Evolutionary conservation across 768 basidiomycete genomes (phyloP).

Genomic region (Pisolithus tinctorius): DNA sequence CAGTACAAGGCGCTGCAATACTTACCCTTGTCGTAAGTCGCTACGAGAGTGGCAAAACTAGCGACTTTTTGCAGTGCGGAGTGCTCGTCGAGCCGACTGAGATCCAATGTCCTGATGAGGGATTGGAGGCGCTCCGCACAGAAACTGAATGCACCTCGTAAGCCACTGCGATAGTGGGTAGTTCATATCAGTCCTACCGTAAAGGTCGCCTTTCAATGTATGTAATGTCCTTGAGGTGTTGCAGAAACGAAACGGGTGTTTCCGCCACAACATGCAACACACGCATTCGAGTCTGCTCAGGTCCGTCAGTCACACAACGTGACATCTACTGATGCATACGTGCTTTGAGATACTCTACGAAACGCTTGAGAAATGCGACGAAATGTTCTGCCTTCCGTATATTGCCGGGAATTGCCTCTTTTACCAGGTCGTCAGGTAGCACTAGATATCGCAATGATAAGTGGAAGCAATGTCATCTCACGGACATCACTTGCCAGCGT

Average conservation of each 20-base stretch:
- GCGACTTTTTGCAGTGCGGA: conserved; percentile 92
- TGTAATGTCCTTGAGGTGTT: conserved; percentile 97
- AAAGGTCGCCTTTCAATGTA: conserved; percentile 94
- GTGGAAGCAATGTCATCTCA: neutral
- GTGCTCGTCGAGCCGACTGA: conserved; percentile 87
- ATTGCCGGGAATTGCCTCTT: conserved; percentile 95
- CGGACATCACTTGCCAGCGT: conserved; percentile 56
- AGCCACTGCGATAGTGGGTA: neutral
- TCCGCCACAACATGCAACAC: conserved; percentile 99
- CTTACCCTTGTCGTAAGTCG: conserved; percentile 94
- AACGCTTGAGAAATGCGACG: conserved; percentile 94
- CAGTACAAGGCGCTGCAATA: neutral
- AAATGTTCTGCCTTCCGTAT: conserved; percentile 99
- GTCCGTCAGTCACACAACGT: conserved; percentile 7
- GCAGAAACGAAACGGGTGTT: conserved; percentile 92
- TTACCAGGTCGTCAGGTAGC: conserved; percentile 88
- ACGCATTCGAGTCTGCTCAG: conserved; percentile 85
- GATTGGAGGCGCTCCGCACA: conserved; percentile 95
- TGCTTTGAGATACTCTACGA: conserved; percentile 98
- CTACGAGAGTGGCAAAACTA: conserved; percentile 90
- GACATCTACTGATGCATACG: neutral
- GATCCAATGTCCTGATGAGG: conserved; percentile 84
- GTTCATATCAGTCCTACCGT: conserved; percentile 45
- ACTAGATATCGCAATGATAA: conserved; percentile 36
- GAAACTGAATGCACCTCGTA: conserved; percentile 49